These are phyloP conservation scores for Dothidotthia symphoricarpi DNA, from an alignment of 2,329 filamentous ascomycete genomes.

Conservation along the genomic window DNA sequence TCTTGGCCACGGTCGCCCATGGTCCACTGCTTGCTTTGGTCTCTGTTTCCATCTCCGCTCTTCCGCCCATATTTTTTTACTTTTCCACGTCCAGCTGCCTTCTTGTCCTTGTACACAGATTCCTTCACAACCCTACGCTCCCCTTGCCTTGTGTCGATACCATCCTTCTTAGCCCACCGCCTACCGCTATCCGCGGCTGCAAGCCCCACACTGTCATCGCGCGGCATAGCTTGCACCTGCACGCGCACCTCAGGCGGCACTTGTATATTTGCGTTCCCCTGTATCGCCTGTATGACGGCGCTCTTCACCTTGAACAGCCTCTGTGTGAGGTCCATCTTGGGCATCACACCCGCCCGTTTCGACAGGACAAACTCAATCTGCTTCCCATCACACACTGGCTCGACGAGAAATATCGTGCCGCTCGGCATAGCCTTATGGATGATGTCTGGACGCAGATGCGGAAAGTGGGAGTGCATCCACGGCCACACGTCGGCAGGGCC, in stretches of 20 bases:
- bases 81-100: no score
- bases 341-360: not conserved
- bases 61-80: no score
- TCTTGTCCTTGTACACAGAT: no score
- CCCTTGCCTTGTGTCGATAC: not conserved
- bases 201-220: not conserved
- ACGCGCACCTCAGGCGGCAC: slow-evolving; percentile 12
- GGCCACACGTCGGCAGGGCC: slow-evolving; percentile 8
- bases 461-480: slow-evolving; percentile 28
- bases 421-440: slow-evolving; percentile 32
- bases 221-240: slow-evolving; percentile 2
- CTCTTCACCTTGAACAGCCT: slow-evolving; percentile 16
- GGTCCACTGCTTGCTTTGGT: no score
- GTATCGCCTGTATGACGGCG: slow-evolving; percentile 9
- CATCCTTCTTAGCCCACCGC: not conserved
- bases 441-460: slow-evolving; percentile 34
- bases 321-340: slow-evolving; percentile 3
- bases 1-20: no score
- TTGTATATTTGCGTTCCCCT: slow-evolving; percentile 7
- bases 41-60: no score
- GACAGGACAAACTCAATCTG: slow-evolving; percentile 28
- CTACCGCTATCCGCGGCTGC: no score
- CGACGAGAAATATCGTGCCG: slow-evolving; percentile 16
- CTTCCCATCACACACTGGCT: slow-evolving; percentile 24
- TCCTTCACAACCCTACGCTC: not conserved